Base-by-base conservation (phyloP, 768 basidiomycete genomes). In the Mycena amicta region DNA sequence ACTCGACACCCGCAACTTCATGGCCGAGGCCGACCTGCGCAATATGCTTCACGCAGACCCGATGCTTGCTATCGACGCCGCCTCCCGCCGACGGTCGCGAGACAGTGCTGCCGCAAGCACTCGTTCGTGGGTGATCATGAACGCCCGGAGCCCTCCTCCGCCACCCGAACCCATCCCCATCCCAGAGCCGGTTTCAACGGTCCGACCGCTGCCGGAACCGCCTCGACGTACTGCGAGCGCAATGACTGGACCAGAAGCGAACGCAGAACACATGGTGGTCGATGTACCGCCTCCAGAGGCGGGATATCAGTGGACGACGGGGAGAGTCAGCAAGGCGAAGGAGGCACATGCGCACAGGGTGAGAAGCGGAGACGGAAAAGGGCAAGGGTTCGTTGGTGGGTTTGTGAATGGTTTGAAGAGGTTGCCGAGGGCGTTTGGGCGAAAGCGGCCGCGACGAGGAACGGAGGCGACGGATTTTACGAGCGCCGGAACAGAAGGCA, bases 61-160 rank as follows among this genome's bases (percentile, higher is more conserved):
- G 43, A 23, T 45, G 43, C 22, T 45, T 45, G 43, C 43, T 23
- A 23, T 45, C 43, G 22, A 15, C 22, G 8, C 43, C 43, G 20
- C 8, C 22, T 60, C 62, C 20, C 59, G 45, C 33, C 62, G 55
- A 0, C 55, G 55, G 8, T 60, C 62, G 8, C 58, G 55, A 3
- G 55, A 63, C 23, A 63, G 59, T 31, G 62, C 59, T 28, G 59
- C 62, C 13, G 62, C 50, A 23, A 63, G 62, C 50, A 60, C 59
- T 8, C 62, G 62, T n/a, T 63, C 62, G 11, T 63, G 62, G 62
- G 59, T 63, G 3, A 39, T 63, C 30, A 60, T 57, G 28, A 63
- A 52, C 20, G 47, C 50, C 22, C 50, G 56, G 23, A 60, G 43
- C 46, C 55, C 56, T 16, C 62, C 62, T 1, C 62, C 62, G n/a